These are phyloP conservation scores for Secale cereale DNA, from an alignment of 176 grass and related monocot genomes.

Conservation along the genomic window DNA sequence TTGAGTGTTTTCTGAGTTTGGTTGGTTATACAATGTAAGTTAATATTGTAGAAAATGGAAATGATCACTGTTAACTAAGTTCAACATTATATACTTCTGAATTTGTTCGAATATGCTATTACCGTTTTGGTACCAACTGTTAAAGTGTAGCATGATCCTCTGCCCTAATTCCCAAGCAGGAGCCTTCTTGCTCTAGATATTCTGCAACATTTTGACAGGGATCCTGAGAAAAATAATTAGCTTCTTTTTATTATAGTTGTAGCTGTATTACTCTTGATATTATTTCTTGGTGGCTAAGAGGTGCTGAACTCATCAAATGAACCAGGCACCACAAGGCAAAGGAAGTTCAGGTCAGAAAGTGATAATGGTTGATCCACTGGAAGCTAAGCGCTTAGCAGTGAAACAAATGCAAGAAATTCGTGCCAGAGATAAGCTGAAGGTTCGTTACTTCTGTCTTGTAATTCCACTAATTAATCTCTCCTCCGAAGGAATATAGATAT, in stretches of 20 bases:
- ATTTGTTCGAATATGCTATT: neutral
- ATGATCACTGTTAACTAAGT: neutral
- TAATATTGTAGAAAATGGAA: neutral
- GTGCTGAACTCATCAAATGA: slow-evolving; percentile 2
- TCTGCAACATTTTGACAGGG: neutral
- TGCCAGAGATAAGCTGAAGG: slow-evolving; percentile 77
- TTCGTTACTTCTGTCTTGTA: slow-evolving; percentile 23
- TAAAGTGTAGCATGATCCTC: neutral
- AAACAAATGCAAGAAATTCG: slow-evolving; percentile 94
- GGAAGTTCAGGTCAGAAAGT: slow-evolving; percentile 62
- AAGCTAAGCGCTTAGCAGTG: slow-evolving; percentile 86
- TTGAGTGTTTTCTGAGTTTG: slow-evolving; percentile 12
- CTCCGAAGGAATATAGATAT: slow-evolving; percentile 18
- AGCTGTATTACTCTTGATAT: slow-evolving; percentile 14
- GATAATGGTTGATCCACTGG: slow-evolving; percentile 92
- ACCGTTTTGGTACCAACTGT: neutral
- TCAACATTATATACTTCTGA: neutral
- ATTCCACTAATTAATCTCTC: slow-evolving; percentile 13
- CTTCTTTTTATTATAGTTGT: neutral
- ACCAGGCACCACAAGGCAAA: slow-evolving; percentile 57
- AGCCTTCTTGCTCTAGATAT: neutral
- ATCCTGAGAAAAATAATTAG: neutral
- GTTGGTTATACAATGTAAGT: neutral
- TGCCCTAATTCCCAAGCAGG: neutral
- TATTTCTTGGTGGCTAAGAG: slow-evolving; percentile 23